These are phyloP conservation scores for Sporothrix brasiliensis DNA, from an alignment of 2,329 filamentous ascomycete species.

Conservation along the genomic window DNA sequence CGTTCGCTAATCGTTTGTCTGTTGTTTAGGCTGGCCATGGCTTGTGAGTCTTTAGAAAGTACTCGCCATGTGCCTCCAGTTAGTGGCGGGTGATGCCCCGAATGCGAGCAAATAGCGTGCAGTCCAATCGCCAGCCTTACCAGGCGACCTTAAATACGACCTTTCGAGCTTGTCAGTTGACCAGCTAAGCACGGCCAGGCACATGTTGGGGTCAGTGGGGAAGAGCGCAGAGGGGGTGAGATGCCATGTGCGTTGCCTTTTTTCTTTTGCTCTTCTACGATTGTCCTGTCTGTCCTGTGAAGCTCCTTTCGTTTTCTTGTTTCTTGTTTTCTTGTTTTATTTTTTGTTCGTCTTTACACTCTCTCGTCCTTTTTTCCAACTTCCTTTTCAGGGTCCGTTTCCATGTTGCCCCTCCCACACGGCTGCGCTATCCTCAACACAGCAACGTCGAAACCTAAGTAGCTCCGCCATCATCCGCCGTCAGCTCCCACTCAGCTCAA, in stretches of 20 bases:
- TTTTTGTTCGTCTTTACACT: not conserved
- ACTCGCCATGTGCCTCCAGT: not conserved
- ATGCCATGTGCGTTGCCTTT: not conserved
- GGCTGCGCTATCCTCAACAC: slow-evolving; percentile 22
- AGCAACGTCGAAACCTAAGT: slow-evolving; percentile 19
- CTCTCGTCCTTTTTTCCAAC: not conserved
- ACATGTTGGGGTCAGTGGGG: not conserved
- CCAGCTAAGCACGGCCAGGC: slow-evolving; percentile 11
- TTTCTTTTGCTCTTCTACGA: not conserved
- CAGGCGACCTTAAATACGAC: slow-evolving; percentile 2
- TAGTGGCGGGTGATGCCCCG: not conserved
- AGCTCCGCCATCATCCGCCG: slow-evolving; percentile 20
- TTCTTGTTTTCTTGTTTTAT: not conserved
- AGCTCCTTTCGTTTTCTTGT: not conserved
- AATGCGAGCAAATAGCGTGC: not conserved
- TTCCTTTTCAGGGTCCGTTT: not conserved
- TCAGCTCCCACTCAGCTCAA: slow-evolving; percentile 8
- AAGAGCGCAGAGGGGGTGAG: not conserved
- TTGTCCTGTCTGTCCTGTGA: not conserved
- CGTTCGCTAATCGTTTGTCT: not conserved
- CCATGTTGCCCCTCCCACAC: slow-evolving; percentile 14
- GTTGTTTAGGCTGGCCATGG: not conserved
- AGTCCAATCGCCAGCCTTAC: slow-evolving; percentile 12
- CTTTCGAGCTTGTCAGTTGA: slow-evolving; percentile 23
- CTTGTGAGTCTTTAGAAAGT: no score